These are phyloP conservation scores for Apium graveolens DNA, from an alignment of 129 eudicot genomes.

Conservation along the genomic window DNA sequence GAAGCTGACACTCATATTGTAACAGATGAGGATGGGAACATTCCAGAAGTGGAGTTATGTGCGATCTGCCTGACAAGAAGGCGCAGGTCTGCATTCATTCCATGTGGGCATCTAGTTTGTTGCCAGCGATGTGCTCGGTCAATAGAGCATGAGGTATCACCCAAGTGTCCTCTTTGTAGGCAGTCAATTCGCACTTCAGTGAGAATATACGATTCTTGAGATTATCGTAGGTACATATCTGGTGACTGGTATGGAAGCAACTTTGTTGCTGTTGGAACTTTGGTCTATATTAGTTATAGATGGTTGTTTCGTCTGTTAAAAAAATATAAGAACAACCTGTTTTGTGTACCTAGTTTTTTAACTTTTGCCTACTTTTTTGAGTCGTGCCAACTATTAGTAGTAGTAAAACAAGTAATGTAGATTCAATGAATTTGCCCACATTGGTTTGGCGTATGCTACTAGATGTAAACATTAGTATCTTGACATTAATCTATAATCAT, in stretches of 20 bases:
- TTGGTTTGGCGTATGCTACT: not conserved
- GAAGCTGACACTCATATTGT: slow-evolving; percentile 25
- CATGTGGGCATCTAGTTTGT: slow-evolving; percentile 85
- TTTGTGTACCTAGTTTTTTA: too few species aligned
- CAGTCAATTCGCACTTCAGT: slow-evolving; percentile 59
- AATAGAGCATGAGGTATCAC: slow-evolving; percentile 59
- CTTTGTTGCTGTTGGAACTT: not conserved
- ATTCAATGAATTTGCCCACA: too few species aligned
- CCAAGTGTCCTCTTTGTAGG: slow-evolving; percentile 88
- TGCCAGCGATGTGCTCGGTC: slow-evolving; percentile 72
- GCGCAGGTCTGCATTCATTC: slow-evolving; percentile 71
- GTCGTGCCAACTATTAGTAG: too few species aligned
- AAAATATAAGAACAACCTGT: too few species aligned
- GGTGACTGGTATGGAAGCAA: not conserved
- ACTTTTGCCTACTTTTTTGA: too few species aligned
- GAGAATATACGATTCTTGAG: slow-evolving; percentile 71
- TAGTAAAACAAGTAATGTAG: too few species aligned
- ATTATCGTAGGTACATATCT: not conserved
- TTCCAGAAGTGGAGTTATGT: slow-evolving; percentile 79
- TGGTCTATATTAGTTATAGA: not conserved
- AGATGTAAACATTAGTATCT: not conserved
- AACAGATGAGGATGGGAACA: slow-evolving; percentile 54
- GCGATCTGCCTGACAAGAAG: slow-evolving; percentile 69
- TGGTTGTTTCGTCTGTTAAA: not conserved
- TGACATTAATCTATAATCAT: not conserved